Base-by-base conservation (phyloP, 306 rosid genomes). In the Rubus idaeus region DNA sequence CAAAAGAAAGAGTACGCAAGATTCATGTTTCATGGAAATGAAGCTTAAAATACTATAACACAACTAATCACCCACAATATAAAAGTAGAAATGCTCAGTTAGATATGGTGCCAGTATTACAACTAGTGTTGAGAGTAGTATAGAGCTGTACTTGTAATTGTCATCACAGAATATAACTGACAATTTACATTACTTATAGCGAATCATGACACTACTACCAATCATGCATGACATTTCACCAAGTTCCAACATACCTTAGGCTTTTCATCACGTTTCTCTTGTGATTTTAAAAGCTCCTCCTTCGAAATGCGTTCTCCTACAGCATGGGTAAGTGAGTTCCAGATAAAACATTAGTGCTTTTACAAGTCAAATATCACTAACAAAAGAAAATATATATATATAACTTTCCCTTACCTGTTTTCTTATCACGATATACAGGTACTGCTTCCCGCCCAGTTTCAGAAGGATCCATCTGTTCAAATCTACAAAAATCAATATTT, bases 381-480 rank as follows among this genome's bases (percentile, higher is more conserved):
- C 3, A 56, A 77, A 20, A 77, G 49, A 71, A 44, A 52, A 70
- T 30, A 74, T 52, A 79, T 23, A 30, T 16, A 64, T 30, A 61
- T 69, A 60, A 77, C 73, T 69, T 74, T 61, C 30, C 74, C 82
- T 39, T 35, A 95, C 98, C 98, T 88, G 89, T 92, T 58, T 76
- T 70, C 86, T 81, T 92, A 77, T 95, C 96, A 82, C 97, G 94
- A 85, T 84, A 95, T 35, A 92, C 57, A 65, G 92, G 88, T 47
- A 88, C 93, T 13, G 94, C 97, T 71, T 88, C 86, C 1, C 82
- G 89, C 56, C 97, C 95, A 58, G 93, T 87, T 46, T 87, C 79
- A 66, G 83, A 84, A 63, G 92, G 89, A 78, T 90, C 97, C 97
- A 90, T 90, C 83, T 79, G 86, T 63, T 89, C 85, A 84, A 95